phyloP scores from a whole-genome alignment of 1,139 yeast genomes.

The Blastobotrys aristatus region DNA sequence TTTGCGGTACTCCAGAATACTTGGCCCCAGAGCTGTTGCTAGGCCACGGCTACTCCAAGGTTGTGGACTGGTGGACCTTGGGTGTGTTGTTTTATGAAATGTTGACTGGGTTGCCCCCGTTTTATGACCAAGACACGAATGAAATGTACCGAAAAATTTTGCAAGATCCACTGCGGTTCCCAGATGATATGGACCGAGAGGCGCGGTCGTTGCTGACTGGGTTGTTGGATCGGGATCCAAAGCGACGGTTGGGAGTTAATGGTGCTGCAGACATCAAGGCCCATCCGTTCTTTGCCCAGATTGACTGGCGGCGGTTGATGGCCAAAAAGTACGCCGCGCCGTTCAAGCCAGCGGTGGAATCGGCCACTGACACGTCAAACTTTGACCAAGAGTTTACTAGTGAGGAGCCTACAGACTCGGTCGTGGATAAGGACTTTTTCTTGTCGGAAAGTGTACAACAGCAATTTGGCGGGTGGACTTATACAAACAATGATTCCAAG shows the following conservation, averaged over 20 bases:
- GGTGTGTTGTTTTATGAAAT: constrained; percentile 92
- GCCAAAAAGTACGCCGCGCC: constrained; percentile 93
- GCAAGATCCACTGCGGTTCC: constrained; percentile 84
- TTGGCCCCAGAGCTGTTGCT: constrained; percentile 89
- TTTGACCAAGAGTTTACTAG: constrained; percentile 90
- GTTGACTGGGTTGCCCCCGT: constrained; percentile 96
- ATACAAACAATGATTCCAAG: constrained; percentile 47
- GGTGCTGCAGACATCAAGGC: constrained; percentile 83
- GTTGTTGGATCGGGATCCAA: constrained; percentile 81
- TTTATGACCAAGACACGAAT: constrained; percentile 90
- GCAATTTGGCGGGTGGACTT: constrained; percentile 99
- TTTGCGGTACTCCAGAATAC: constrained; percentile 96
- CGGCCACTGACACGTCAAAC: constrained; percentile 83
- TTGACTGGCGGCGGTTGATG: constrained; percentile 83
- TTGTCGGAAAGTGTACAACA: constrained; percentile 77
- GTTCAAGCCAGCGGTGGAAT: constrained; percentile 85
- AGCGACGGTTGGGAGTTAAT: constrained; percentile 63
- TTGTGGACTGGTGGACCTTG: constrained; percentile 98
- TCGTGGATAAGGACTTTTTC: constrained; percentile 71
- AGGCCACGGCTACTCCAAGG: constrained; percentile 91
- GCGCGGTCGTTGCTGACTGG: constrained; percentile 79
- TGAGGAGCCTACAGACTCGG: constrained; percentile 93
- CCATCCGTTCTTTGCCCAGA: constrained; percentile 83
- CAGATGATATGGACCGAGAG: constrained; percentile 80
- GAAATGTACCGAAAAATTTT: constrained; percentile 91